These are phyloP conservation scores for Pisolithus marmoratus DNA, from an alignment of 768 basidiomycete species.

Conservation along the genomic window DNA sequence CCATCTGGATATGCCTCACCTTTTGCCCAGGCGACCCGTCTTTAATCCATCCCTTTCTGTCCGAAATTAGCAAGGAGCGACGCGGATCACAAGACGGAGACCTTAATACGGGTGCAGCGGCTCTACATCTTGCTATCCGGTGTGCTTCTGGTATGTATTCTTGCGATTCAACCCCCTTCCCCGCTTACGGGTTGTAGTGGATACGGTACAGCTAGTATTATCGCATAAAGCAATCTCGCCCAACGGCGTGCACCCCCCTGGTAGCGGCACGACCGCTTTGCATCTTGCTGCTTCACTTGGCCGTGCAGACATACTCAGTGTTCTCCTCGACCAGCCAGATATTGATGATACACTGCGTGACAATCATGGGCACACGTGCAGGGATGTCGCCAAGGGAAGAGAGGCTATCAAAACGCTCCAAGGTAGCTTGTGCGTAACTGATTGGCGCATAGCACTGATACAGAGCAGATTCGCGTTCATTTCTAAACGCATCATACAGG, in stretches of 20 bases:
- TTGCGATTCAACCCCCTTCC: neutral
- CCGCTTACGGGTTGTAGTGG: conserved; percentile 33
- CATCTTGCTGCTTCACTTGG: conserved; percentile 71
- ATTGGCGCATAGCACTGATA: conserved; percentile 4
- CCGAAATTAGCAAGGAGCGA: conserved; percentile 66
- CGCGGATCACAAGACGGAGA: conserved; percentile 43
- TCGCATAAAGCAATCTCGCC: conserved; percentile 74
- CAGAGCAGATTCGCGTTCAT: conserved; percentile 65
- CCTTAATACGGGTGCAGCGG: conserved; percentile 65
- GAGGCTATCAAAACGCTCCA: conserved; percentile 65
- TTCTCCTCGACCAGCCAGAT: conserved; percentile 72
- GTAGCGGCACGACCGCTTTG: conserved; percentile 66
- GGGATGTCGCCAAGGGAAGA: conserved; percentile 67
- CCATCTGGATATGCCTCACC: neutral
- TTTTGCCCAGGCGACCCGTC: conserved; percentile 59
- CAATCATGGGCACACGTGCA: conserved; percentile 55
- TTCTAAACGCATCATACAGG: conserved; percentile 69
- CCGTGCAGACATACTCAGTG: conserved; percentile 61
- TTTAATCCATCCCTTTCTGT: conserved; percentile 74
- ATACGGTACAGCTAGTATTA: conserved; percentile 64
- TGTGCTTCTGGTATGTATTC: conserved; percentile 63
- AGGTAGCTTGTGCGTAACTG: conserved; percentile 36
- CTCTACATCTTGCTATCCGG: conserved; percentile 76
- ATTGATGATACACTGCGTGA: conserved; percentile 79
- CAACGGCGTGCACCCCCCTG: conserved; percentile 68